Conservation (phyloP, 169 alveolate genomes). For the Plasmodium knowlesi region DNA sequence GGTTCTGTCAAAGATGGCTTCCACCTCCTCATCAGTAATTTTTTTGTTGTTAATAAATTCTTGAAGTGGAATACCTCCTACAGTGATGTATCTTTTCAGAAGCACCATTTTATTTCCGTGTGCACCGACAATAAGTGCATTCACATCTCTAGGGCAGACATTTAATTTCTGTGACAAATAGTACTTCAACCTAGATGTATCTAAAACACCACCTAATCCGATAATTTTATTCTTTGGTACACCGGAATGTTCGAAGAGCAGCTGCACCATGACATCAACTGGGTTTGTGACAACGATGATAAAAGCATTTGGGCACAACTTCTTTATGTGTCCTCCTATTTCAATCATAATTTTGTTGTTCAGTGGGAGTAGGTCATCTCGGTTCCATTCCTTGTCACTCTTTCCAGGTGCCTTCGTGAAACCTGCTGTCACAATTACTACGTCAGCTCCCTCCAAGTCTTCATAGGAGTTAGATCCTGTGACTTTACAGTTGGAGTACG, state of each 20-base stretch:
- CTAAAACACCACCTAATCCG: conserved; percentile 91
- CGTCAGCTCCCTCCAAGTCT: conserved; percentile 85
- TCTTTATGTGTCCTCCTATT: conserved; percentile 88
- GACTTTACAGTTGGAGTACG: conserved; percentile 78
- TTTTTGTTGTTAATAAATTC: conserved; percentile 77
- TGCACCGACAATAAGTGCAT: conserved; percentile 90
- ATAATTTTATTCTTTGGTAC: conserved; percentile 88
- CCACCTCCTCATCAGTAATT: conserved; percentile 73
- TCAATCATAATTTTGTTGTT: conserved; percentile 87
- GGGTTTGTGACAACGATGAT: conserved; percentile 91
- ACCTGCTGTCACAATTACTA: conserved; percentile 91
- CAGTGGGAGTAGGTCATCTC: conserved; percentile 87
- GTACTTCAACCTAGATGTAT: conserved; percentile 87
- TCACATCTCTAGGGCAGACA: conserved; percentile 87
- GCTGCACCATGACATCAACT: conserved; percentile 88
- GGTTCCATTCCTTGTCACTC: conserved; percentile 88
- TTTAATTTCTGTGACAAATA: conserved; percentile 83
- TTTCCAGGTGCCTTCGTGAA: conserved; percentile 77
- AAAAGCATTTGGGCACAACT: conserved; percentile 88
- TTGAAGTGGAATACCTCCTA: conserved; percentile 81
- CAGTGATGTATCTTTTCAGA: conserved; percentile 78
- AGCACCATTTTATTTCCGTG: conserved; percentile 89
- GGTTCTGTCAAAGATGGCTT: conserved; percentile 79
- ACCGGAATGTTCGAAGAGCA: conserved; percentile 85
- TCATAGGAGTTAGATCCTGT: conserved; percentile 82